A percentile compares a stretch with the other conserved stretches of the same genome.
Conservation (phyloP, 2,329 filamentous ascomycete genomes). For the Aureobasidium sp. region DNA sequence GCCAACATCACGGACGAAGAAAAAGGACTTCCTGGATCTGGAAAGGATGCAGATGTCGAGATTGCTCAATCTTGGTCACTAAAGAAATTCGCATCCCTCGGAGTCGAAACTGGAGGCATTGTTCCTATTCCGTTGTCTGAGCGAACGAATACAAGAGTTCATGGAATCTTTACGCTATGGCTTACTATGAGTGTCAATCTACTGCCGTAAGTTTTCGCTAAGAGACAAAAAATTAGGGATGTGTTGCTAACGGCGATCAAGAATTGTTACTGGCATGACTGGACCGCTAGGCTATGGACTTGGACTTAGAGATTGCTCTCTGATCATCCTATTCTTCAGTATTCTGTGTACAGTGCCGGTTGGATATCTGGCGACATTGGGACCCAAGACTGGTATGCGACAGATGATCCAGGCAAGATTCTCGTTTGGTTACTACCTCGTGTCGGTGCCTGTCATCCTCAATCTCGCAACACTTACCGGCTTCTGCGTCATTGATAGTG, state of each 20-base stretch:
- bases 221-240: no score
- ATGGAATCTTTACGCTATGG: conserved; percentile 55
- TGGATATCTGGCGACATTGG: conserved; percentile 52
- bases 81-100: conserved; percentile 9
- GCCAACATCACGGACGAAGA: background rate
- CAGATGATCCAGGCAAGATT: conserved; percentile 61
- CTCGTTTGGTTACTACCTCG: conserved; percentile 53
- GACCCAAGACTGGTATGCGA: conserved; percentile 56
- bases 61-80: conserved; percentile 3
- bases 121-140: conserved; percentile 50
- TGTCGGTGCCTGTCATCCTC: conserved; percentile 53
- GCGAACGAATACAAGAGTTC: conserved; percentile 47
- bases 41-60: conserved; percentile 3
- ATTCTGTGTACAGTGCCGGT: conserved; percentile 48
- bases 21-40: background rate
- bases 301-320: conserved; percentile 48
- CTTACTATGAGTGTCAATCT: conserved; percentile 53
- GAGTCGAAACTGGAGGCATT: conserved; percentile 35
- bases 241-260: conserved; percentile 9
- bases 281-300: conserved; percentile 51
- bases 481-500: conserved; percentile 56
- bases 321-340: conserved; percentile 59
- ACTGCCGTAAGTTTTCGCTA: conserved; percentile 46
- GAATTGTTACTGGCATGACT: conserved; percentile 58
- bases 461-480: conserved; percentile 57